These are phyloP conservation scores for Encephalitozoon romaleae DNA, from an alignment of 371 early-diverging fungal genomes.

Conservation along the genomic window DNA sequence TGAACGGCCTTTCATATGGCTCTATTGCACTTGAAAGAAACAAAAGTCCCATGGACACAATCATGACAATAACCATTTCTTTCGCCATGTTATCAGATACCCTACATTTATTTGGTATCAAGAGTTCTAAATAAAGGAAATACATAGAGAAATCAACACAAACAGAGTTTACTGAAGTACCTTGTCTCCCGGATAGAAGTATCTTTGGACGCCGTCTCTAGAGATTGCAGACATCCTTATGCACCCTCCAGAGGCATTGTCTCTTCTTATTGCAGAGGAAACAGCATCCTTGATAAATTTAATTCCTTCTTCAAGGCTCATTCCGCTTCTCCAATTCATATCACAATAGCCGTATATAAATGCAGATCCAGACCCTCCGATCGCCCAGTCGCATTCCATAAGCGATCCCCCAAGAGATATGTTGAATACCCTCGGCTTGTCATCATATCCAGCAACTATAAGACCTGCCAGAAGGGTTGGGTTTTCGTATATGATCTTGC, in stretches of 20 bases:
- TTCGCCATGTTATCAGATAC: background rate
- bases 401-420: constrained; percentile 86
- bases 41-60: background rate
- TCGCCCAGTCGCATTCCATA: constrained; percentile 78
- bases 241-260: constrained; percentile 94
- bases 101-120: background rate
- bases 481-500: constrained; percentile 83
- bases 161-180: constrained; percentile 30
- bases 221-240: constrained; percentile 88
- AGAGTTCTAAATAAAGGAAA: background rate
- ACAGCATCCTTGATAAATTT: constrained; percentile 86
- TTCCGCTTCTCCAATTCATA: constrained; percentile 69
- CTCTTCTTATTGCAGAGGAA: constrained; percentile 84
- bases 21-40: background rate
- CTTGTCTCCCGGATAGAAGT: constrained; percentile 72
- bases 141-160: background rate
- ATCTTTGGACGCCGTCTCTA: constrained; percentile 74
- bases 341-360: constrained; percentile 97
- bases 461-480: constrained; percentile 80
- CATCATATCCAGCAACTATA: constrained; percentile 96
- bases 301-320: constrained; percentile 79
- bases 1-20: background rate
- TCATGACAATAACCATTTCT: background rate
- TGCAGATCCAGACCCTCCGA: constrained; percentile 89
- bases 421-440: constrained; percentile 70